phyloP scores from a whole-genome alignment of 345 rosid genomes.

The Linum usitatissimum region DNA sequence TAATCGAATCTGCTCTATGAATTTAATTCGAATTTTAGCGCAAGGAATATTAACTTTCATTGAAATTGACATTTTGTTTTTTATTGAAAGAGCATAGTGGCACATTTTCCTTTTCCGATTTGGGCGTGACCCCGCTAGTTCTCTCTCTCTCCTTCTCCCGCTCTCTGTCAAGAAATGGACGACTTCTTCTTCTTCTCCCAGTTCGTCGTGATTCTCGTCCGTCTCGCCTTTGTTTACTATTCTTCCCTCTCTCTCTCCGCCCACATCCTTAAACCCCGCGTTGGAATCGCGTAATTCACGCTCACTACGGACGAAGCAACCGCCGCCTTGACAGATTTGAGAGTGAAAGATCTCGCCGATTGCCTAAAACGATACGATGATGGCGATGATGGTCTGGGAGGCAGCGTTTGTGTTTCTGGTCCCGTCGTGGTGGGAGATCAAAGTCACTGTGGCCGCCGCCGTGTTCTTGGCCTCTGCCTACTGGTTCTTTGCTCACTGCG shows the following conservation, averaged over 20 bases:
- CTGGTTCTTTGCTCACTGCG: conserved; percentile 45
- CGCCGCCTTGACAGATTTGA: neutral
- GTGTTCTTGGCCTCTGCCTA: conserved; percentile 43
- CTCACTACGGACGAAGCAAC: neutral
- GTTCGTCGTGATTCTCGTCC: neutral
- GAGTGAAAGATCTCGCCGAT: neutral
- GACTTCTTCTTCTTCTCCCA: neutral
- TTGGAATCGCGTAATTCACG: neutral
- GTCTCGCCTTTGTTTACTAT: neutral
- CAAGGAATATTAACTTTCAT: too few relatives aligned
- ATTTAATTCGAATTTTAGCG: too few relatives aligned
- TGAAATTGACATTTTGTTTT: too few relatives aligned
- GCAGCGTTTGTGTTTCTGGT: conserved; percentile 20
- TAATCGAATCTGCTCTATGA: too few relatives aligned
- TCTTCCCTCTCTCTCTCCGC: neutral
- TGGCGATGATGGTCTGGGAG: neutral
- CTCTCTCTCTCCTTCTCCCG: neutral
- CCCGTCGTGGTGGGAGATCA: conserved; percentile 86
- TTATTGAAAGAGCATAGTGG: neutral
- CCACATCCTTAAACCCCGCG: neutral
- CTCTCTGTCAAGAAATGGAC: neutral
- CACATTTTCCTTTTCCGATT: neutral
- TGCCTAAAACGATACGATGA: neutral
- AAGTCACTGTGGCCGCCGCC: conserved; percentile 60
- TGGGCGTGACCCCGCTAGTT: neutral